These are phyloP conservation scores for Elaphomyces granulatus DNA, from an alignment of 495 filamentous ascomycete species.

Conservation along the genomic window DNA sequence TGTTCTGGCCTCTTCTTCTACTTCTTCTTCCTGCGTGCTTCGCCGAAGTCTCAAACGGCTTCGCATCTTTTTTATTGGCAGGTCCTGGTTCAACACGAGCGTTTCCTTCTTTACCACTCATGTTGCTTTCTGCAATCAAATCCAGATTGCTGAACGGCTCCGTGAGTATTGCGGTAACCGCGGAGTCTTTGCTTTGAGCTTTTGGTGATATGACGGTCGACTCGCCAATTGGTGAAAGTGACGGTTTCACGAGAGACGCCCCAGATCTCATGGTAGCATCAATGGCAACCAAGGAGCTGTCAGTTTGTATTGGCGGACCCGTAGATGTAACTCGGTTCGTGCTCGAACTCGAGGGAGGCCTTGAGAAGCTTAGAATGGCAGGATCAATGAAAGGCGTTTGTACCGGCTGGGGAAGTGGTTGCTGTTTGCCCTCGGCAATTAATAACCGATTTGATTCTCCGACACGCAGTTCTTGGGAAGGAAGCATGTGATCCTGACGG, in stretches of 20 bases:
- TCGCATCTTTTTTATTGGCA: conserved; percentile 3
- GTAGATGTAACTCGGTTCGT: not conserved
- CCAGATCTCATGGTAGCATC: too few relatives aligned
- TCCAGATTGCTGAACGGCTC: conserved; percentile 32
- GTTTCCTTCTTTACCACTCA: conserved; percentile 8
- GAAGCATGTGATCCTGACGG: too few relatives aligned
- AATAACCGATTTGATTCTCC: too few relatives aligned
- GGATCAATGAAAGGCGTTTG: conserved; percentile 37
- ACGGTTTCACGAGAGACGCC: not conserved
- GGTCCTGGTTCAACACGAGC: conserved; percentile 7
- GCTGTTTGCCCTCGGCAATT: too few relatives aligned
- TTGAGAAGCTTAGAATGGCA: conserved; percentile 37
- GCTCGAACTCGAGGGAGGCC: not conserved
- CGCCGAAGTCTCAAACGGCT: conserved; percentile 1
- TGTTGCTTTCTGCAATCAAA: conserved; percentile 8
- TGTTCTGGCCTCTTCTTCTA: conserved; percentile 24
- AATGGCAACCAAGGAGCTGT: too few relatives aligned
- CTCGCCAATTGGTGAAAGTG: not conserved
- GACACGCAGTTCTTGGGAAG: too few relatives aligned
- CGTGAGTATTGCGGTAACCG: conserved; percentile 19
- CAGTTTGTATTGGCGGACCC: too few relatives aligned
- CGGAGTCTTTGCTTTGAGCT: conserved; percentile 9
- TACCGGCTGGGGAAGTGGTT: conserved; percentile 1
- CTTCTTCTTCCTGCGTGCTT: conserved; percentile 17
- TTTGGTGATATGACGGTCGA: conserved; percentile 3